Base-by-base conservation (phyloP, 2,329 filamentous ascomycete species). In the Talaromyces sp. region DNA sequence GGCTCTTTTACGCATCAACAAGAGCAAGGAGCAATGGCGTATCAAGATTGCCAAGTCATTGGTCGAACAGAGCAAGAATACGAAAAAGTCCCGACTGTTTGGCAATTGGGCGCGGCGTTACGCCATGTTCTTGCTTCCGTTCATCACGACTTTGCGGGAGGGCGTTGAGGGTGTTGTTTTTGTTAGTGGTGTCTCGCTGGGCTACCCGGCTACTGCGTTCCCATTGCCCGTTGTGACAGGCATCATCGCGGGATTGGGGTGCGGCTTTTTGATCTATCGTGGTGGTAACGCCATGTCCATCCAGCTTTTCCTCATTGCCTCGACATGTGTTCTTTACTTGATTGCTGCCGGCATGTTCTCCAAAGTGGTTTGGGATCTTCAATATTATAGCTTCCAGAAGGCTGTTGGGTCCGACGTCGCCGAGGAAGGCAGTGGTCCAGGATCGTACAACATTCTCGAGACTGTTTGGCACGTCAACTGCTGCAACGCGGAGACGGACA, bases 391-490 rank as follows among this genome's bases (percentile, higher is more conserved):
- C 39, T 96, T 72, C 84, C 83, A 3, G 82, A 83, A 8, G 87
- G 90, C 73, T 82, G 83, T 24, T 10, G 83, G 83, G 14, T 77
- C 80, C 41, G 87, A 89, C 72, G 85, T 83, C 5, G 82, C 83
- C 19, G 88, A 90, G 73, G 83, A 82, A 14, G 88, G 88, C 1
- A 77, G 82, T 24, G 91, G 91, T 0, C 84, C 91, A 0, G 91
- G 91, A 3, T 92, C 89, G 1, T 94, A 94, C 75, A 89, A 95
- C 70, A 92, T 94, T 70, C 83, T 86, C 64, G 83, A 89, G 72
- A 91, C 86, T 68, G 89, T 95, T 24, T 94, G 91, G 91, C 91
- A 94, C 73, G 86, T 94, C 62, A 93, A 93, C 73, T 96, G 91
- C 81, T 95, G 91, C 75, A 93, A 86, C 71, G 89, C 92, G 0